Evolutionary conservation across 1,284 basidiomycete species (phyloP), one percentile per base, ranked within the genome.

Genomic region (Marasmius oreades): DNA sequence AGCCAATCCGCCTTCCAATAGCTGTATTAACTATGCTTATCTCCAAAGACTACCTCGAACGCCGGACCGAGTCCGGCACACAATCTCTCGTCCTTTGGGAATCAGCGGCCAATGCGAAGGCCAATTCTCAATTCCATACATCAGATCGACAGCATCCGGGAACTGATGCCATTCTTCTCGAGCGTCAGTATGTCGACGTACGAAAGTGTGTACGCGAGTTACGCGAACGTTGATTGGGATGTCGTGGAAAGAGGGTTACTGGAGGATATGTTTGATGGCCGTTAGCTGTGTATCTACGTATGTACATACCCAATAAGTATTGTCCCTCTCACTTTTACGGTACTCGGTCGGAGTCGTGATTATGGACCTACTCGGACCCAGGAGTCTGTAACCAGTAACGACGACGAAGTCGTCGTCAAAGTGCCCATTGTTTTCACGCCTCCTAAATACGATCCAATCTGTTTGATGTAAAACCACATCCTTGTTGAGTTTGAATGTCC

Each of bases 261-360:
- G 69, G 79, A 84, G 48, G 95, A 98, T 71, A 87, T 98, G 74
- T 98, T 98, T 67, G 93, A 95, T 59, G 84, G 84, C 56, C 76
- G 82, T 59, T 75, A 62, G 63, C 50, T 26, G 16, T 23, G 33
- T 22, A 37, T 51, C 47, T n/a, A n/a, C n/a, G n/a, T n/a, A n/a
- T n/a, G n/a, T n/a, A n/a, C n/a, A n/a, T n/a, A n/a, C n/a, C n/a
- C n/a, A n/a, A n/a, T n/a, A n/a, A n/a, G n/a, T n/a, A n/a, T n/a
- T n/a, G n/a, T n/a, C n/a, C n/a, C n/a, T n/a, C n/a, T n/a, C n/a
- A n/a, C n/a, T n/a, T n/a, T n/a, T n/a, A n/a, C n/a, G n/a, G n/a
- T n/a, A n/a, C n/a, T n/a, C n/a, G n/a, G n/a, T n/a, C n/a, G n/a
- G n/a, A n/a, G n/a, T n/a, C n/a, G n/a, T n/a, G n/a, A n/a, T n/a